Conservation (phyloP, 2,329 filamentous ascomycete species). For the Xylariaceae sp. region DNA sequence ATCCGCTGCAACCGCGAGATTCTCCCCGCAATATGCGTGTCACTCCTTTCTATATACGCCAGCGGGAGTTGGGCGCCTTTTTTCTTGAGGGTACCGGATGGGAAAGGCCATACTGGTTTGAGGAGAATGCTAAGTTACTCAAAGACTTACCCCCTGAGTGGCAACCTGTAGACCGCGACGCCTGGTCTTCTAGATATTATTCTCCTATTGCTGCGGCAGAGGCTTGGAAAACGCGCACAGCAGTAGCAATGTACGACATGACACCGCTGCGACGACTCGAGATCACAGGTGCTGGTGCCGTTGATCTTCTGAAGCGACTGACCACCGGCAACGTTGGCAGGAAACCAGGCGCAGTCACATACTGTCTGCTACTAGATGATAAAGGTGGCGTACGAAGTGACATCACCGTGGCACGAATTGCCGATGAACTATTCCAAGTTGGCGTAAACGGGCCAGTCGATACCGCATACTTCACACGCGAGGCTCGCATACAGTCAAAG, state of each 20-base stretch:
- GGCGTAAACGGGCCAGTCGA: slow-evolving; percentile 18
- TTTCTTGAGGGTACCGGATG: slow-evolving; percentile 15
- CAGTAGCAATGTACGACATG: slow-evolving; percentile 20
- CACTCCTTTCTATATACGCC: slow-evolving; percentile 16
- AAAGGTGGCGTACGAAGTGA: slow-evolving; percentile 16
- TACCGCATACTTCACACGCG: slow-evolving; percentile 18
- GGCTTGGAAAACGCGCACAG: slow-evolving; percentile 18
- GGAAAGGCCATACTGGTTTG: slow-evolving; percentile 18
- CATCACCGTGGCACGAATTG: slow-evolving; percentile 14
- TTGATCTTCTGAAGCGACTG: slow-evolving; percentile 16
- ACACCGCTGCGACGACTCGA: slow-evolving; percentile 17
- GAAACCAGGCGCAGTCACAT: slow-evolving; percentile 18
- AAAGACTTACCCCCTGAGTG: slow-evolving; percentile 11
- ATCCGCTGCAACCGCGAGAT: slow-evolving; percentile 17
- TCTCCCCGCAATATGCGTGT: slow-evolving; percentile 14
- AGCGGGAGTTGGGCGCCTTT: slow-evolving; percentile 18
- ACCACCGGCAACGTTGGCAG: slow-evolving; percentile 16
- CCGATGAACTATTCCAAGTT: slow-evolving; percentile 15
- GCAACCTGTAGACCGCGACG: slow-evolving; percentile 16
- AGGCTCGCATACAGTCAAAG: slow-evolving; percentile 13
- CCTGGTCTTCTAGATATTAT: slow-evolving; percentile 15
- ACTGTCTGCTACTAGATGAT: slow-evolving; percentile 16
- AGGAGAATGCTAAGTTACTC: slow-evolving; percentile 14
- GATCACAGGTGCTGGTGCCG: slow-evolving; percentile 16
- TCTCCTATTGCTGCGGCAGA: slow-evolving; percentile 19